Base-by-base conservation (phyloP, 2,329 filamentous ascomycete species). In the Penicillium sp. region DNA sequence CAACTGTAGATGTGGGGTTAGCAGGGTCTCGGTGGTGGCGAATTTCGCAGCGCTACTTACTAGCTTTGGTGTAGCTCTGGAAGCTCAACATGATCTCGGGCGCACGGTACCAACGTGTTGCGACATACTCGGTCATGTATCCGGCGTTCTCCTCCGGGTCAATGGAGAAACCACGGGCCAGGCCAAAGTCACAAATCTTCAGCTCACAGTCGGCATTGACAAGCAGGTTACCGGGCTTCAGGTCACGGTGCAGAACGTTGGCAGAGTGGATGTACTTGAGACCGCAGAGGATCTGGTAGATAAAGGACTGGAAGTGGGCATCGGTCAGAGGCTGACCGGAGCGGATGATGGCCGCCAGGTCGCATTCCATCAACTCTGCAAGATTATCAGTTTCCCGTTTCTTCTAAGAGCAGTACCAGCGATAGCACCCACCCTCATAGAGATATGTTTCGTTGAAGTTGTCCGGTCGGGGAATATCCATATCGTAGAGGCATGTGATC, bases 31-130 rank as follows among this genome's bases (percentile, higher is more conserved):
- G 54, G 38, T 21, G 39, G 32, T 32, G 14, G 8, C 44, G 47
- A 48, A 31, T 43, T 31, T 22, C 7, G 42, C 7, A 36, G 38
- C 42, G 24, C 48, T 40, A 93, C 92, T 54, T 86, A 97, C 94
- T 99, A 66, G 94, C 94, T 91, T 99, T 99, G 69, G 94, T 99
- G 77, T 99, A 99, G 80, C 92, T 97, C 78, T 97, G 93, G 85
- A 99, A 99, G 81, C 92, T 97, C 75, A 99, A 81, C 94, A 99
- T 99, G 67, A 99, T 99, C 77, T 99, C 94, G 5, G 94, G 94
- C 3, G 94, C 94, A 77, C 94, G 89, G 76, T 99, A 99, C 94
- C 94, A 99, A 79, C 94, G 85, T 49, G 94, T 99, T 47, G 94
- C 94, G 52, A 99, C 94, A 70, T 99, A 99, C 78, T 99, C 94